Base-by-base conservation (phyloP, 2,329 filamentous ascomycete genomes). In the Elsinoe necatrix region DNA sequence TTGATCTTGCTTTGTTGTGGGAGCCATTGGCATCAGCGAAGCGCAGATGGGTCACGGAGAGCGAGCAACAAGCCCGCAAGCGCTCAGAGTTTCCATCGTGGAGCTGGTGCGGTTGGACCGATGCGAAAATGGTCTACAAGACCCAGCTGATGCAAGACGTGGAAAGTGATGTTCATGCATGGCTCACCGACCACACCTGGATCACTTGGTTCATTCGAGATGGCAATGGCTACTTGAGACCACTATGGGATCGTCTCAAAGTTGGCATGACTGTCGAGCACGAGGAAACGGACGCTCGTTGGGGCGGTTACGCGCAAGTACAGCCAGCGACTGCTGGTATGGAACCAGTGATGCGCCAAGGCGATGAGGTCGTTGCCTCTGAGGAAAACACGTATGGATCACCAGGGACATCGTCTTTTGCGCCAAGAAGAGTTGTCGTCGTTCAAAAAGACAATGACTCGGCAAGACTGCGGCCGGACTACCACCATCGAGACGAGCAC, bases 1-100 rank as follows among this genome's bases (percentile, higher is more conserved):
- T 71, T 27, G 69, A 70, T 45, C 55, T 67, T 1, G 69, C 69
- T 8, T 58, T 72, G 1, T 62, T 72, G 3, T 72, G 70, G 69
- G 59, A 67, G 42, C 62, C 41, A 25, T 18, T 29, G 23, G 23
- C 11, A 8, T 23, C 23, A 16, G 23, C 43, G 6, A 48, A 48
- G n/a, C 43, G 43, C 12, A 2, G n/a, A 41, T 56, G 18, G 39
- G 18, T 31, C 4, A 20, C 25, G 7, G 43, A 48, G 31, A 16
- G 20, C 48, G 34, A 25, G 20, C 43, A 54, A 12, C 23, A 27
- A 51, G n/a, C 39, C 48, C 54, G 39, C 16, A 50, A 43, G 20
- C 39, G 27, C 20, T 37, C 45, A 35, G 54, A 65, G 25, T 69
- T 71, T 34, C 69, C 70, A 1, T 70, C 62, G 41, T 72, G 70